Conservation (phyloP, 2,329 filamentous ascomycete genomes). For the Bipolaris bicolor region DNA sequence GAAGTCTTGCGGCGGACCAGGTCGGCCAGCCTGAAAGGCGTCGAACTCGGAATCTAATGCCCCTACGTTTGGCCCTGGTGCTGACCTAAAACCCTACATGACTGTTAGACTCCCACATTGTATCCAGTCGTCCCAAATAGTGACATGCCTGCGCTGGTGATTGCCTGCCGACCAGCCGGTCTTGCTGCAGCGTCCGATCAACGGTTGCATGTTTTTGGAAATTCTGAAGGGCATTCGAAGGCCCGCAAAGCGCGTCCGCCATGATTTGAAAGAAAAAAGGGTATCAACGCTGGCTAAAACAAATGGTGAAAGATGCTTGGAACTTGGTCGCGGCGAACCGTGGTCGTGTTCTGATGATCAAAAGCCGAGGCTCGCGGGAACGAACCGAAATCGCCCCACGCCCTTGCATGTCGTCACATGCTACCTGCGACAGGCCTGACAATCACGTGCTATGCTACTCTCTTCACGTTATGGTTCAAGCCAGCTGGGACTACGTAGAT, state of each 20-base stretch:
- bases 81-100: slow-evolving; percentile 66
- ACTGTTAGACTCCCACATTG: slow-evolving; percentile 15
- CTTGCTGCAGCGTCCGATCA: slow-evolving; percentile 75
- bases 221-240: slow-evolving; percentile 75
- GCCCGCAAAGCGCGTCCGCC: slow-evolving; percentile 73
- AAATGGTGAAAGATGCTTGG: slow-evolving; percentile 3
- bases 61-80: slow-evolving; percentile 59
- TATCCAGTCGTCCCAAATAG: not conserved
- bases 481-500: not conserved
- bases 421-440: not conserved
- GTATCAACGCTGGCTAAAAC: slow-evolving; percentile 34
- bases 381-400: slow-evolving; percentile 19
- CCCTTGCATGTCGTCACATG: slow-evolving; percentile 10
- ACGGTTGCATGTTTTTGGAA: slow-evolving; percentile 72
- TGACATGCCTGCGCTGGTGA: slow-evolving; percentile 61
- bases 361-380: slow-evolving; percentile 29
- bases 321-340: slow-evolving; percentile 2
- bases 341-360: slow-evolving; percentile 10
- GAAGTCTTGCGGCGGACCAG: slow-evolving; percentile 49
- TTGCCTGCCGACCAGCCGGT: slow-evolving; percentile 65
- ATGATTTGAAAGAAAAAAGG: slow-evolving; percentile 49
- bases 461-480: not conserved
- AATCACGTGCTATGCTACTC: not conserved
- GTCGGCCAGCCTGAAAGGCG: slow-evolving; percentile 66
- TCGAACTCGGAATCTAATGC: slow-evolving; percentile 71